phyloP scores from a whole-genome alignment of 2,329 filamentous ascomycete genomes.

The Microsporum ferrugineum region DNA sequence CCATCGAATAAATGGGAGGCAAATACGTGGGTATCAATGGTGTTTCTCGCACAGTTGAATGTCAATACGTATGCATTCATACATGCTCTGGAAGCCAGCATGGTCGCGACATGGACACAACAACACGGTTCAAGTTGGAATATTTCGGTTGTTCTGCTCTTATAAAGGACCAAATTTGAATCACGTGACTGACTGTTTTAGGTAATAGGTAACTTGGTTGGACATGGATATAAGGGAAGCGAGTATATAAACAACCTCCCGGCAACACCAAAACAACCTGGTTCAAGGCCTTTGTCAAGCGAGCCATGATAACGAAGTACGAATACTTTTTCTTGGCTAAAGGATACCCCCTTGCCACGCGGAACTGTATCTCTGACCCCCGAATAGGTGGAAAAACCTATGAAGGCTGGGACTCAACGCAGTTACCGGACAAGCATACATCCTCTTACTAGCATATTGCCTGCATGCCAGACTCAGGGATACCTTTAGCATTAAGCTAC shows the following conservation, averaged over 20 bases:
- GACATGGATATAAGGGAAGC: not conserved
- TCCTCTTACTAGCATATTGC: not conserved
- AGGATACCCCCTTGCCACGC: not conserved
- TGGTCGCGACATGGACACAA: not conserved
- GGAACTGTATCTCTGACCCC: not conserved
- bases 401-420: not conserved
- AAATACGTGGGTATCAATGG: slow-evolving; percentile 59
- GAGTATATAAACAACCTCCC: not conserved
- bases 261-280: not conserved
- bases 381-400: not conserved
- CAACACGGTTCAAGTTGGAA: too few relatives aligned
- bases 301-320: not conserved
- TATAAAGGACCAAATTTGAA: too few relatives aligned
- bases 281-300: not conserved
- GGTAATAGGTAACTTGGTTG: not conserved
- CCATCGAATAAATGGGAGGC: slow-evolving; percentile 56
- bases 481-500: not conserved
- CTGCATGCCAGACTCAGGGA: not conserved
- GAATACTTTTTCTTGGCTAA: not conserved
- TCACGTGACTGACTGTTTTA: not conserved
- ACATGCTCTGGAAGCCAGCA: not conserved
- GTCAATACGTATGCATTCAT: not conserved
- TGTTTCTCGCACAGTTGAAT: slow-evolving; percentile 13
- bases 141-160: too few relatives aligned
- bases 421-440: not conserved